These are phyloP conservation scores for Chrysoporthe deuterocubensis DNA, from an alignment of 2,329 filamentous ascomycete species.

Conservation along the genomic window DNA sequence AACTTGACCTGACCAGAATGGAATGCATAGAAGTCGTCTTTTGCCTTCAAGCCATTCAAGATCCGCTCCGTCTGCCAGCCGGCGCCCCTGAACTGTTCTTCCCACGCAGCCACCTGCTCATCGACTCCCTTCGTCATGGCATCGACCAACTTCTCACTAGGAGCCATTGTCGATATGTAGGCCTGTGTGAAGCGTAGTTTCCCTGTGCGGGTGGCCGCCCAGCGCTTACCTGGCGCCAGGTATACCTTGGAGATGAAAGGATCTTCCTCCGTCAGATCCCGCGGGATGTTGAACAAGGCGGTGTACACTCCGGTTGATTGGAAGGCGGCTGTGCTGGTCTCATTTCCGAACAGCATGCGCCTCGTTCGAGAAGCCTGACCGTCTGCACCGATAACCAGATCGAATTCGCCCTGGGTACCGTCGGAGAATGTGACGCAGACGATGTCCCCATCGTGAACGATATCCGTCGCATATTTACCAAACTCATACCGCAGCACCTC, in stretches of 20 bases:
- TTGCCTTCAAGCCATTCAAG: conserved; percentile 42
- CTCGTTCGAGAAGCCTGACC: conserved; percentile 54
- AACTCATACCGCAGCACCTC: conserved; percentile 33
- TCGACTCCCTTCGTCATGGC: conserved; percentile 32
- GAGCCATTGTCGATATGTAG: not conserved
- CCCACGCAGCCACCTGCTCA: conserved; percentile 36
- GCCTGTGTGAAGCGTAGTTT: not conserved
- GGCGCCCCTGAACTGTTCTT: conserved; percentile 37
- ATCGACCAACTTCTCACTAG: conserved; percentile 29
- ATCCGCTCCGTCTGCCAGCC: conserved; percentile 43
- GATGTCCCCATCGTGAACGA: not conserved
- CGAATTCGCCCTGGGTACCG: conserved; percentile 47
- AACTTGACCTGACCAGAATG: conserved; percentile 44
- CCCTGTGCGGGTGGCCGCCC: not conserved
- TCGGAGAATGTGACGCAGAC: conserved; percentile 45
- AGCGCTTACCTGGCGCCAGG: not conserved
- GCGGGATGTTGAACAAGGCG: not conserved
- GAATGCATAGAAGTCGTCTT: conserved; percentile 49
- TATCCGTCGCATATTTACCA: conserved; percentile 33
- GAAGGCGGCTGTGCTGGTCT: not conserved
- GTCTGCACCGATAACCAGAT: conserved; percentile 59
- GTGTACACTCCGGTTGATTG: not conserved
- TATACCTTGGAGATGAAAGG: not conserved
- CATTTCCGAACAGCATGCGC: conserved; percentile 42
- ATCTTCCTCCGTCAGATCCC: not conserved